phyloP scores from a whole-genome alignment of 2,329 filamentous ascomycete species.

The Colletotrichum chlorophyti region DNA sequence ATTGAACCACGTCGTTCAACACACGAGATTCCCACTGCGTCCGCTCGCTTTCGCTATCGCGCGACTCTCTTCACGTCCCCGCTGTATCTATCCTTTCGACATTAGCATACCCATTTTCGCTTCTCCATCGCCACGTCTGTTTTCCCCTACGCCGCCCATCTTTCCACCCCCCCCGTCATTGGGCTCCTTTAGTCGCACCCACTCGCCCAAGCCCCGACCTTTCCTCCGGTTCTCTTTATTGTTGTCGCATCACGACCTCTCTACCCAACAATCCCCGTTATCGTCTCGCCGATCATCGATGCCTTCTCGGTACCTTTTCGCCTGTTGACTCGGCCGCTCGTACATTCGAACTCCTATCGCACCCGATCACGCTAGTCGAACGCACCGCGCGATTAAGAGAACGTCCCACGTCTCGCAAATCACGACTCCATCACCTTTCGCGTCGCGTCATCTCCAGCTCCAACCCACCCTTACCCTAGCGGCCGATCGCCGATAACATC shows the following conservation, averaged over 20 bases:
- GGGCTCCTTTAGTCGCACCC: conserved; percentile 27
- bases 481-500: conserved; percentile 14
- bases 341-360: conserved; percentile 8
- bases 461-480: conserved; percentile 7
- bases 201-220: conserved; percentile 21
- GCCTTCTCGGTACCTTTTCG: conserved; percentile 19
- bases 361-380: conserved; percentile 24
- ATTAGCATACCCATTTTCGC: conserved; percentile 11
- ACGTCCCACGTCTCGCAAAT: conserved; percentile 16
- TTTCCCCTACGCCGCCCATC: conserved; percentile 8
- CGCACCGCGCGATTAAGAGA: conserved; percentile 20
- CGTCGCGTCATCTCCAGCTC: conserved; percentile 25
- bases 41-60: conserved; percentile 24
- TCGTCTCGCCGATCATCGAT: conserved; percentile 28
- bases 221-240: conserved; percentile 14
- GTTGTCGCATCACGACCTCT: conserved; percentile 26
- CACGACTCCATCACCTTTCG: conserved; percentile 20
- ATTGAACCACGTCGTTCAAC: conserved; percentile 16
- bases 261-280: conserved; percentile 15
- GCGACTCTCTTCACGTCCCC: conserved; percentile 10
- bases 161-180: conserved; percentile 13
- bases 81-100: conserved; percentile 3
- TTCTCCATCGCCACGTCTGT: conserved; percentile 18
- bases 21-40: conserved; percentile 11
- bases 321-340: conserved; percentile 22